Percentiles rank a stretch among this genome's conserved stretches.
Conservation (phyloP, 495 filamentous ascomycete species). For the Podospora fimiseda region DNA sequence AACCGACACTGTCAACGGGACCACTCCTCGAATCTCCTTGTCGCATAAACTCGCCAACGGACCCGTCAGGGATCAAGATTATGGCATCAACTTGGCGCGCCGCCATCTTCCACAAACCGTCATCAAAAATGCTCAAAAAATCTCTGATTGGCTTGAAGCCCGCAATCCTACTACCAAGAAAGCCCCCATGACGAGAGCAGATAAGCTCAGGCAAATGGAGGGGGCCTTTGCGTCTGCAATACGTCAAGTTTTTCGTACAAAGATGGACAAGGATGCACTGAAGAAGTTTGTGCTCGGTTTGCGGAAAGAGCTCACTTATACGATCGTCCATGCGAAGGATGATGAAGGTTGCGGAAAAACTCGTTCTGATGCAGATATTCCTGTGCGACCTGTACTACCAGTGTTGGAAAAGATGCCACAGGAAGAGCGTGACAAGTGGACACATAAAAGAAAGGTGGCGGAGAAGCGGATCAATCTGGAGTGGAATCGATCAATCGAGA, state of each 20-base stretch:
- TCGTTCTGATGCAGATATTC: neutral
- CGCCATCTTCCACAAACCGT: slow-evolving; percentile 65
- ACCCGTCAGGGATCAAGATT: slow-evolving; percentile 63
- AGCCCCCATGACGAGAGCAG: slow-evolving; percentile 40
- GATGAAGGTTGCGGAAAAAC: slow-evolving; percentile 3
- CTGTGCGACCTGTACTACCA: neutral
- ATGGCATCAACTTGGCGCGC: slow-evolving; percentile 71
- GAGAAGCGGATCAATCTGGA: slow-evolving; percentile 15
- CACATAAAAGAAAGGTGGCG: slow-evolving; percentile 1
- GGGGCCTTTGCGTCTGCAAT: slow-evolving; percentile 69
- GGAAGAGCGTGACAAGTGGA: slow-evolving; percentile 5
- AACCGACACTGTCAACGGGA: slow-evolving; percentile 32
- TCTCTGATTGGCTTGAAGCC: slow-evolving; percentile 54
- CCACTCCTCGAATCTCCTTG: slow-evolving; percentile 62
- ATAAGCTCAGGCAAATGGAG: slow-evolving; percentile 49
- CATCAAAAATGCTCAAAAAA: slow-evolving; percentile 57
- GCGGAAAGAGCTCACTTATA: too few relatives aligned
- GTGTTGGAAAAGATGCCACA: slow-evolving; percentile 5
- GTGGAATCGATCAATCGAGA: too few relatives aligned
- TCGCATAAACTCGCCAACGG: slow-evolving; percentile 74
- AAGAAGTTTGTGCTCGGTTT: too few relatives aligned
- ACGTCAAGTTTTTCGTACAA: slow-evolving; percentile 76
- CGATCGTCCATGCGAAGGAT: slow-evolving; percentile 40
- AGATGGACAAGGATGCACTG: too few relatives aligned
- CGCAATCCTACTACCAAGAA: slow-evolving; percentile 47